Percentiles rank a stretch among this genome's conserved stretches.
These are phyloP conservation scores for Trametes coccinea DNA, from an alignment of 768 basidiomycete species.

Conservation along the genomic window DNA sequence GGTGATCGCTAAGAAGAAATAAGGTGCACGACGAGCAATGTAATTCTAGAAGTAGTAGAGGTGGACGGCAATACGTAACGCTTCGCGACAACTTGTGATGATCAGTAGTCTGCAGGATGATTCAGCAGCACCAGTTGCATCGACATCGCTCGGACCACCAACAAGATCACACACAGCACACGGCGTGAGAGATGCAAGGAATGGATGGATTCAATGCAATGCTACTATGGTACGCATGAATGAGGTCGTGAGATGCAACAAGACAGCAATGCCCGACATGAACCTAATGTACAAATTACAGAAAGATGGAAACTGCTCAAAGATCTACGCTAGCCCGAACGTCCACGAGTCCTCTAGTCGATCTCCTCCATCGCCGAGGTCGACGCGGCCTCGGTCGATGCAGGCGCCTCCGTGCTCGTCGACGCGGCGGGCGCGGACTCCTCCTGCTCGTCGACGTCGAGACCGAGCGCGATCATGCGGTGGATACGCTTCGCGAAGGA, in stretches of 20 bases:
- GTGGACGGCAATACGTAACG: too few species aligned
- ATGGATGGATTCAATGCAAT: slow-evolving; percentile 17
- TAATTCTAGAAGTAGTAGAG: background rate
- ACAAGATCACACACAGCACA: background rate
- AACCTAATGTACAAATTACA: slow-evolving; percentile 17
- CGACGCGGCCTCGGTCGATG: slow-evolving; percentile 57
- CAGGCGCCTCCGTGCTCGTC: slow-evolving; percentile 50
- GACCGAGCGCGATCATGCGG: slow-evolving; percentile 93
- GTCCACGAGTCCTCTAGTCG: slow-evolving; percentile 49
- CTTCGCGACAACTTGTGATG: too few species aligned
- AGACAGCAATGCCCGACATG: slow-evolving; percentile 23
- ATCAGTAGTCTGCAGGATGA: too few species aligned
- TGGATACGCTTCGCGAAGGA: slow-evolving; percentile 96
- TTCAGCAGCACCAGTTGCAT: too few species aligned
- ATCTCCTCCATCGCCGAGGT: slow-evolving; percentile 98
- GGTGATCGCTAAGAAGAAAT: slow-evolving; percentile 52
- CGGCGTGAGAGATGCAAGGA: slow-evolving; percentile 12
- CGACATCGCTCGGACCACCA: too few species aligned
- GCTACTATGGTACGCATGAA: slow-evolving; percentile 16
- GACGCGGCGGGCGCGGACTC: slow-evolving; percentile 47
- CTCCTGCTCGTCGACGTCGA: slow-evolving; percentile 85
- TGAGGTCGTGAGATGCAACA: slow-evolving; percentile 21
- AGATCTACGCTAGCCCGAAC: slow-evolving; percentile 16
- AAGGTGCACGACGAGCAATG: background rate
- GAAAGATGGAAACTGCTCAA: slow-evolving; percentile 12